Conservation (phyloP, 148 eudicot genomes). For the Rhododendron ferrugineum region DNA sequence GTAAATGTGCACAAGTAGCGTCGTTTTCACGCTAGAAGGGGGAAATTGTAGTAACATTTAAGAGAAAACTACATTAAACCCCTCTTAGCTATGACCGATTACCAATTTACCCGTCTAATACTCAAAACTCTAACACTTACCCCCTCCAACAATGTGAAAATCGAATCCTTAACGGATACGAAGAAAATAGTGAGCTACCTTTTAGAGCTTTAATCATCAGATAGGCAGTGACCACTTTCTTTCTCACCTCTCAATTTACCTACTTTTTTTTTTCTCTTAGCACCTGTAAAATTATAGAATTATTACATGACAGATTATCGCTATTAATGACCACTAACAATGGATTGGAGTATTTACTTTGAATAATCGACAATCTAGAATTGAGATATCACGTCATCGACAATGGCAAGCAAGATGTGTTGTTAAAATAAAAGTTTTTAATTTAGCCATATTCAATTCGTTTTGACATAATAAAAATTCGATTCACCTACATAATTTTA, state of each 20-base stretch:
- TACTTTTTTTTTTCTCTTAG: too few species aligned
- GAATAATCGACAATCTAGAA: not conserved
- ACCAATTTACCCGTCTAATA: not conserved
- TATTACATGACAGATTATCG: not conserved
- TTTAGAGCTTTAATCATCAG: too few species aligned
- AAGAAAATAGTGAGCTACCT: too few species aligned
- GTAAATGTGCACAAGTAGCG: not conserved
- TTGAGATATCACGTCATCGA: not conserved
- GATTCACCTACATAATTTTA: too few species aligned
- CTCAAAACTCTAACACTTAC: not conserved
- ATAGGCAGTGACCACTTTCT: not conserved
- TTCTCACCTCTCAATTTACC: not conserved
- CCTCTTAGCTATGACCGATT: not conserved
- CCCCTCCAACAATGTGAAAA: not conserved
- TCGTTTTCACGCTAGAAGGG: conserved; percentile 10
- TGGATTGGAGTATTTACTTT: not conserved
- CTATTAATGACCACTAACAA: too few species aligned
- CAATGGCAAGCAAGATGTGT: not conserved
- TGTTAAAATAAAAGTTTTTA: too few species aligned
- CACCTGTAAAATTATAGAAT: too few species aligned
- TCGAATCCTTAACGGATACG: not conserved
- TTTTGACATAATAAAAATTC: too few species aligned
- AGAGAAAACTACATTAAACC: not conserved
- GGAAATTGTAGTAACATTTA: not conserved
- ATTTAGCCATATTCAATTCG: too few species aligned